Evolutionary conservation across 1,139 yeast genomes (phyloP).

Genomic region (Sugiyamaella sp.): DNA sequence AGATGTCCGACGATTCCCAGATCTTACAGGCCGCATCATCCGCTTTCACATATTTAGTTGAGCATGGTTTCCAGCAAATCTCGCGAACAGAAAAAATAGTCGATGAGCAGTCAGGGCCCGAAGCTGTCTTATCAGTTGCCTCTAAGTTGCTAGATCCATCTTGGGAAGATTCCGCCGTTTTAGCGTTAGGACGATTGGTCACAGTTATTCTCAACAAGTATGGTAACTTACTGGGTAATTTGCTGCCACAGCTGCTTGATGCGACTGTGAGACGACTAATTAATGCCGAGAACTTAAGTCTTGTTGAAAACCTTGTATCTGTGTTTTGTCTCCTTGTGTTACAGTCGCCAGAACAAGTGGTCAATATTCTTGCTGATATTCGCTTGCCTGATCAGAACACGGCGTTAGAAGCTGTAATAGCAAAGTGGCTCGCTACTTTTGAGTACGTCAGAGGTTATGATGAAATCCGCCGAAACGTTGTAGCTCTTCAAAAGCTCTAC

Average conservation of each 20-base stretch:
- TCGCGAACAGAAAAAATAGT: constrained; percentile 48
- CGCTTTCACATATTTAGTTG: constrained; percentile 64
- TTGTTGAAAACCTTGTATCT: constrained; percentile 69
- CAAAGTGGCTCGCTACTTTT: constrained; percentile 82
- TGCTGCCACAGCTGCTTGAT: constrained; percentile 62
- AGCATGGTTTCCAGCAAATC: constrained; percentile 50
- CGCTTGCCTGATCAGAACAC: constrained; percentile 41
- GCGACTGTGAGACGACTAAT: constrained; percentile 73
- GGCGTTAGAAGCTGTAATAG: constrained; percentile 56
- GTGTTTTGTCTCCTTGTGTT: constrained; percentile 76
- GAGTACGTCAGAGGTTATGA: constrained; percentile 80
- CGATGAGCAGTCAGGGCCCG: constrained; percentile 54
- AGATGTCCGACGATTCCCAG: constrained; percentile 71
- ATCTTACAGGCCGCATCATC: constrained; percentile 79
- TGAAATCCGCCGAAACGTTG: constrained; percentile 64
- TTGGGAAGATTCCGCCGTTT: constrained; percentile 77
- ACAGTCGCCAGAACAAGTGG: constrained; percentile 60
- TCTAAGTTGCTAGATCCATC: constrained; percentile 72
- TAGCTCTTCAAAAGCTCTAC: constrained; percentile 70
- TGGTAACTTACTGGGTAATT: constrained; percentile 51
- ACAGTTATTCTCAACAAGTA: constrained; percentile 61
- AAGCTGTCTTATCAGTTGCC: constrained; percentile 59
- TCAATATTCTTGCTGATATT: constrained; percentile 59
- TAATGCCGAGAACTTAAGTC: constrained; percentile 66
- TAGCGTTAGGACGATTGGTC: constrained; percentile 52